Conservation (phyloP, 306 rosid genomes). For the Vachellia pachyceras region DNA sequence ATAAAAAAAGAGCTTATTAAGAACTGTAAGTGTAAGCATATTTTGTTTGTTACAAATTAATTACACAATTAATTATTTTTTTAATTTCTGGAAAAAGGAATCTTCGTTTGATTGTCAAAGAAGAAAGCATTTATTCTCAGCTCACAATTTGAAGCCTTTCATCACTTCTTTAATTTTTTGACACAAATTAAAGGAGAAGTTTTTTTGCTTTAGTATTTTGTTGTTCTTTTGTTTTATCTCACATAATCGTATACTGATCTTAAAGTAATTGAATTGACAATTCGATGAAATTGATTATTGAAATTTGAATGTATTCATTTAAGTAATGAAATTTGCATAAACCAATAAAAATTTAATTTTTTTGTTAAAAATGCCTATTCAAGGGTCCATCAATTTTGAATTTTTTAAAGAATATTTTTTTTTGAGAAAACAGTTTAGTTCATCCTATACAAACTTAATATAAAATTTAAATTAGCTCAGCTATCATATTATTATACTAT, state of each 20-base stretch:
- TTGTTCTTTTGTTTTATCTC: background rate
- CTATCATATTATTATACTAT: background rate
- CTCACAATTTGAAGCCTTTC: constrained; percentile 42
- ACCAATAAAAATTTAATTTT: background rate
- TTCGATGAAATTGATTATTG: background rate
- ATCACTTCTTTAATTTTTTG: background rate
- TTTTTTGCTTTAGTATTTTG: constrained; percentile 6
- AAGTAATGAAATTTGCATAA: background rate
- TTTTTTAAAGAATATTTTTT: background rate
- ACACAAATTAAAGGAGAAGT: background rate
- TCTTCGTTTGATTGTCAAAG: constrained; percentile 83
- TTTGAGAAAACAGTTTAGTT: background rate
- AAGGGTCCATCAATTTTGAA: background rate
- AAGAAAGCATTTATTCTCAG: constrained; percentile 88
- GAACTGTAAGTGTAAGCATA: constrained; percentile 10
- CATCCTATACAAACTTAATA: background rate
- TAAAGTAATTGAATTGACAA: background rate
- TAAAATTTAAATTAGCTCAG: background rate
- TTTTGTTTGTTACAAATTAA: background rate
- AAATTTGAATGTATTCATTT: background rate
- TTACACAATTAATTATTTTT: constrained; percentile 11
- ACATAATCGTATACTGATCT: background rate
- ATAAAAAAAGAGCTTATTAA: constrained; percentile 25
- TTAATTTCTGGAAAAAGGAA: constrained; percentile 53
- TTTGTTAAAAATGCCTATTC: background rate